Evolutionary conservation across 768 basidiomycete genomes (phyloP).

Genomic region (Lyophyllum shimeji): DNA sequence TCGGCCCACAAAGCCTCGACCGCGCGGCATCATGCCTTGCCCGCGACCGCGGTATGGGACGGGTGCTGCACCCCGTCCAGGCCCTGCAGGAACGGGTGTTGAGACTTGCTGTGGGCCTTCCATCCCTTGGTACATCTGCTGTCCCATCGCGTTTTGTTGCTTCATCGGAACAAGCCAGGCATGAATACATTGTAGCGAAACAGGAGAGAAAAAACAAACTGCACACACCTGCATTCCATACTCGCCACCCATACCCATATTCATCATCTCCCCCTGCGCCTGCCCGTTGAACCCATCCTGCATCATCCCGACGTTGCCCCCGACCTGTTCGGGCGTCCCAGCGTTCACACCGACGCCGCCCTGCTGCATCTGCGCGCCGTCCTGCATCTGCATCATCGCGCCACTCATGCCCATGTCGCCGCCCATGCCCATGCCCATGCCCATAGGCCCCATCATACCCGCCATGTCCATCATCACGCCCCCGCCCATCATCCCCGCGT

Average conservation of each 20-base stretch:
- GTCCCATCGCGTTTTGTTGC: conserved; percentile 62
- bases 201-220: too few relatives aligned
- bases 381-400: conserved; percentile 57
- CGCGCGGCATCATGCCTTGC: conserved; percentile 40
- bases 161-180: conserved; percentile 25
- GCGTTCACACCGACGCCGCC: conserved; percentile 36
- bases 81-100: conserved; percentile 43
- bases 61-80: conserved; percentile 35
- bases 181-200: neutral
- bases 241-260: conserved; percentile 66
- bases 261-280: conserved; percentile 58
- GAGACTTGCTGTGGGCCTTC: conserved; percentile 42
- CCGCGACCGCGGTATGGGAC: conserved; percentile 28
- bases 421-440: conserved; percentile 59
- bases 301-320: conserved; percentile 43
- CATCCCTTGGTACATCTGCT: conserved; percentile 69
- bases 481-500: conserved; percentile 58
- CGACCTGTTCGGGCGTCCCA: conserved; percentile 42
- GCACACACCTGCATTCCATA: conserved; percentile 72
- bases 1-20: conserved; percentile 38
- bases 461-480: conserved; percentile 84
- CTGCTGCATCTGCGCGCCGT: conserved; percentile 36
- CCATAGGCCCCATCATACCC: conserved; percentile 62
- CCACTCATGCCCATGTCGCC: conserved; percentile 68
- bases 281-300: conserved; percentile 45